Conservation (phyloP, 192 early-diverging fungal genomes). For the Helicostylum pulchrum region DNA sequence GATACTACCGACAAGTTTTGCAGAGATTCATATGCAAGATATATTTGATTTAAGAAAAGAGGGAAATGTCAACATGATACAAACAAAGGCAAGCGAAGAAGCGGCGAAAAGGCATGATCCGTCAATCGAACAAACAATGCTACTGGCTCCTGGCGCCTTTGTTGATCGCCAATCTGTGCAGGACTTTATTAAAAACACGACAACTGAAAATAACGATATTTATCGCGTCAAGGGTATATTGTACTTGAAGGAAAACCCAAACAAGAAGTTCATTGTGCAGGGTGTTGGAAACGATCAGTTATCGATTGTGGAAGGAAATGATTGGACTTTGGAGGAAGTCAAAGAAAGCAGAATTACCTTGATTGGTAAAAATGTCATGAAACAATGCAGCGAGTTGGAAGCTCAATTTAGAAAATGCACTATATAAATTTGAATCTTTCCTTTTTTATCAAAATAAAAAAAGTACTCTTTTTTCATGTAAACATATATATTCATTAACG, state of each 20-base stretch:
- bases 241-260: slow-evolving; percentile 20
- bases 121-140: slow-evolving; percentile 24
- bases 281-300: slow-evolving; percentile 31
- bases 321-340: slow-evolving; percentile 22
- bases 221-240: slow-evolving; percentile 37
- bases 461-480: background rate
- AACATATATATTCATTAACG: no score
- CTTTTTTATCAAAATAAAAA: background rate
- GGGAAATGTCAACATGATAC: background rate
- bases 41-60: slow-evolving; percentile 1
- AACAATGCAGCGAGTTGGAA: background rate
- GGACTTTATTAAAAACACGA: slow-evolving; percentile 11
- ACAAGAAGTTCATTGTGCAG: slow-evolving; percentile 32
- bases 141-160: slow-evolving; percentile 19
- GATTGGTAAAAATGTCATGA: slow-evolving; percentile 25
- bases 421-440: background rate
- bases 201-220: slow-evolving; percentile 7
- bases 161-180: background rate
- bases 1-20: slow-evolving; percentile 15
- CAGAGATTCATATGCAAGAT: slow-evolving; percentile 10
- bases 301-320: slow-evolving; percentile 2
- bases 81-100: slow-evolving; percentile 5
- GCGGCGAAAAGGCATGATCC: slow-evolving; percentile 10
- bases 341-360: slow-evolving; percentile 21
- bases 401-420: slow-evolving; percentile 18